Conservation (phyloP, 305 asterid species). For the Plantago coronopus region DNA sequence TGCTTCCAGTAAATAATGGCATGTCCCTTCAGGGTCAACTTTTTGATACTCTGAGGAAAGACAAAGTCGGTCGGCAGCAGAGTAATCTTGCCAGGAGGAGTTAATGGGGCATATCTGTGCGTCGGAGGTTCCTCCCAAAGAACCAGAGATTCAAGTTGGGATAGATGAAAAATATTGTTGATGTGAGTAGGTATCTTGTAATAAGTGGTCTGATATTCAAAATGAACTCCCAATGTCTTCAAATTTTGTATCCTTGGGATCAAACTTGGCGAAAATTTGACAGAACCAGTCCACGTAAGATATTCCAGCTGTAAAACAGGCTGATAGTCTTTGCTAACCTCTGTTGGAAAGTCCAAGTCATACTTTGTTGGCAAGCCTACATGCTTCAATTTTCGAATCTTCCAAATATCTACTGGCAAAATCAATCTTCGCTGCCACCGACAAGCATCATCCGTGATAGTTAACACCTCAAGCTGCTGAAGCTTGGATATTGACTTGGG, state of each 20-base stretch:
- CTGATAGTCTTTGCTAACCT: not conserved
- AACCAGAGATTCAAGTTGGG: slow-evolving; percentile 12
- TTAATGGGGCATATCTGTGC: no score
- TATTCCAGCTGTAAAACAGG: slow-evolving; percentile 3
- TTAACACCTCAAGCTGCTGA: no score
- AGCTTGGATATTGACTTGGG: no score
- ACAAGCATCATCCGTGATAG: not conserved
- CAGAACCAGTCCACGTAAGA: not conserved
- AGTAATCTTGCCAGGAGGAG: no score
- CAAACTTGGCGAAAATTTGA: not conserved
- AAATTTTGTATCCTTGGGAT: slow-evolving; percentile 3
- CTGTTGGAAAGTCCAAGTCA: no score
- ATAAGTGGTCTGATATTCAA: not conserved
- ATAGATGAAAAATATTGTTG: slow-evolving; percentile 9
- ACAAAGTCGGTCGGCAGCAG: not conserved
- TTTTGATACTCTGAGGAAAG: slow-evolving; percentile 10
- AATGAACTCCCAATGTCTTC: slow-evolving; percentile 1
- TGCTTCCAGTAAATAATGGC: slow-evolving; percentile 10
- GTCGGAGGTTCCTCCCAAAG: not conserved
- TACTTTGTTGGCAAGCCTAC: not conserved
- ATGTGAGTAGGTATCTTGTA: no score
- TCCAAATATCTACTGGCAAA: not conserved
- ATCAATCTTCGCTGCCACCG: no score
- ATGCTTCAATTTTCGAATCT: slow-evolving; percentile 10
- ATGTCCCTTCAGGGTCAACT: not conserved